Evolutionary conservation across 2,329 filamentous ascomycete species (phyloP), one percentile per base, ranked within the genome.

Genomic region (Cryphonectria japonica): DNA sequence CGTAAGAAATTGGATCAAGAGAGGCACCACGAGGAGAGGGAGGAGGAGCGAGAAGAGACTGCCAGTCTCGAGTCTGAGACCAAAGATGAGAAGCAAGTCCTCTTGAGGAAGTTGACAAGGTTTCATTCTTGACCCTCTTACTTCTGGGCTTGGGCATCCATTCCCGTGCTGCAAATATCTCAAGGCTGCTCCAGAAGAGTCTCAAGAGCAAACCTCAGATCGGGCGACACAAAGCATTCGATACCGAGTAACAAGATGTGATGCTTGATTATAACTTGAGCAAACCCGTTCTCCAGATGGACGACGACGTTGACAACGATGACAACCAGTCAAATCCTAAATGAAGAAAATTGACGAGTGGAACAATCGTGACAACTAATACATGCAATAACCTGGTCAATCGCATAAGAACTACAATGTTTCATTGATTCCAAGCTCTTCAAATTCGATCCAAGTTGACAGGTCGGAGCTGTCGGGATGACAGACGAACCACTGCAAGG

Each of bases 401-500:
- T 34, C 6, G 34, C 1, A 34, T 2, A 3, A 34, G 0, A 41
- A 50, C 22, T 3, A 50, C 6, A n/a, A 22, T n/a, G 7, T 7
- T 50, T n/a, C 19, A 41, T n/a, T 50, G 2, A n/a, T 50, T n/a
- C 46, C 9, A 50, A 11, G 22, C 46, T n/a, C 46, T 50, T 50
- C 22, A 6, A n/a, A 50, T 2, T 8, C 6, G 22, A 46, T 41
- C 37, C 37, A 22, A 26, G 26, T 26, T 26, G 26, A 41, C n/a
- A 50, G 67, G 41, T 72, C 64, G 52, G 68, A 26, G 50, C 4
- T 46, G 71, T 66, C 50, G 62, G 43, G 66, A 54, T 61, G 67
- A 52, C 70, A 62, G n/a, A 16, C n/a, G 26, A 57, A 16, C 11
- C n/a, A 34, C 34, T 34, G 34, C 13, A 4, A 32, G 43, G 50